Conservation (phyloP, 805 yeast species). For the Komagataella ulmi region DNA sequence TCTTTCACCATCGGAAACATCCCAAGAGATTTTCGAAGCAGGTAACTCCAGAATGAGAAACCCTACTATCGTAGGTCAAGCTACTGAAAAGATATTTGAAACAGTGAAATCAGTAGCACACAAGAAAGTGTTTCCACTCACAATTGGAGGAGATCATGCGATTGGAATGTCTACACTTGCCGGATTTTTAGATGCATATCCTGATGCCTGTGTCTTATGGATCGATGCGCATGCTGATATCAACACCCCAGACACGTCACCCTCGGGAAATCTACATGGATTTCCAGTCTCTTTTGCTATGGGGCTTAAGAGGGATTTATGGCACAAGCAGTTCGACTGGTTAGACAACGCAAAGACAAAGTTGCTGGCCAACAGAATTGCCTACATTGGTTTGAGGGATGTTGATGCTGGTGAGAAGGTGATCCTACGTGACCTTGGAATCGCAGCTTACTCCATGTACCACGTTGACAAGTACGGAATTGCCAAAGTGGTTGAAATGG, state of each 20-base stretch:
- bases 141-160: conserved; percentile 95
- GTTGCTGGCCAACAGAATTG: conserved; percentile 58
- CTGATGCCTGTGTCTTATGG: conserved; percentile 89
- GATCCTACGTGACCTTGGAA: conserved; percentile 55
- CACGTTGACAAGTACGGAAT: conserved; percentile 93
- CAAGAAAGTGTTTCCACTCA: conserved; percentile 50
- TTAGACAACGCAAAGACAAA: conserved; percentile 33
- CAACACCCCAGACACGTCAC: conserved; percentile 75
- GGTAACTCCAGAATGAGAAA: conserved; percentile 42
- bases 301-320: conserved; percentile 58
- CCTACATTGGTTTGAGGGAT: conserved; percentile 90
- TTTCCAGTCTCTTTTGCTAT: conserved; percentile 88
- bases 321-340: conserved; percentile 75
- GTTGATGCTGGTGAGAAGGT: conserved; percentile 79
- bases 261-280: conserved; percentile 88
- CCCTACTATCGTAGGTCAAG: conserved; percentile 64
- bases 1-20: conserved; percentile 25
- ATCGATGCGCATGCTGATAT: conserved; percentile 98
- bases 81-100: conserved; percentile 50
- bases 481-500: conserved; percentile 84
- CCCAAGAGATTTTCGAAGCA: background rate
- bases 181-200: conserved; percentile 66
- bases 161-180: conserved; percentile 88
- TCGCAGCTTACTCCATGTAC: conserved; percentile 87
- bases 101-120: conserved; percentile 39